A percentile compares a stretch with the other conserved stretches of the same genome.
Evolutionary conservation across 2,329 filamentous ascomycete species (phyloP).

Genomic region (Trichoderma sp.): DNA sequence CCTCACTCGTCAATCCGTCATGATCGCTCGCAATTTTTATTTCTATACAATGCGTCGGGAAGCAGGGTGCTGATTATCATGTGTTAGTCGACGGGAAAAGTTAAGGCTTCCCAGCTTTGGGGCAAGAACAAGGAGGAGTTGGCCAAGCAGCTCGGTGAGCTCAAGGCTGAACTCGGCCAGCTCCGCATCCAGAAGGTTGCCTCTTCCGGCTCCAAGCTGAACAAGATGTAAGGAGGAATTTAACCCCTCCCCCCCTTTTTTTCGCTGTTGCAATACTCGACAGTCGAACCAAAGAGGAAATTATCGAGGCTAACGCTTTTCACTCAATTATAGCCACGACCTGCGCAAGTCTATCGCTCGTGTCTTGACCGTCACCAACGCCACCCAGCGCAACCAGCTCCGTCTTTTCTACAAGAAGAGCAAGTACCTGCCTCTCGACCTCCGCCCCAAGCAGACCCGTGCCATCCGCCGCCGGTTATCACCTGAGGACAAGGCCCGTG

Average conservation of each 20-base stretch:
- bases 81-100: slow-evolving; percentile 59
- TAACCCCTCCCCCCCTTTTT: background rate
- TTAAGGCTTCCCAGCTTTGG: slow-evolving; percentile 97
- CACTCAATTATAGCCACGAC: slow-evolving; percentile 71
- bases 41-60: slow-evolving; percentile 1
- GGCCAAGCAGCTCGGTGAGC: slow-evolving; percentile 88
- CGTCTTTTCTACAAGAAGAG: slow-evolving; percentile 99
- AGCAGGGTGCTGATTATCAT: slow-evolving; percentile 16
- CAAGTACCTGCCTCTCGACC: slow-evolving; percentile 98
- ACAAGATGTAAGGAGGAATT: slow-evolving; percentile 78
- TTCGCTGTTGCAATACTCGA: background rate
- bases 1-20: slow-evolving; percentile 21
- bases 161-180: slow-evolving; percentile 95
- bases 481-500: slow-evolving; percentile 81
- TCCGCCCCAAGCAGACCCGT: slow-evolving; percentile 97
- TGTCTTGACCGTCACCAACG: slow-evolving; percentile 99
- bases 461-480: slow-evolving; percentile 95
- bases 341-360: slow-evolving; percentile 99
- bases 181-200: slow-evolving; percentile 98
- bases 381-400: slow-evolving; percentile 97
- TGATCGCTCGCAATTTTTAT: slow-evolving; percentile 12
- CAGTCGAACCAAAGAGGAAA: slow-evolving; percentile 18
- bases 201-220: slow-evolving; percentile 93
- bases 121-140: slow-evolving; percentile 99
- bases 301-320: slow-evolving; percentile 31